Evolutionary conservation across 805 yeast genomes (phyloP).

Genomic region (Wickerhamiella domercqiae): DNA sequence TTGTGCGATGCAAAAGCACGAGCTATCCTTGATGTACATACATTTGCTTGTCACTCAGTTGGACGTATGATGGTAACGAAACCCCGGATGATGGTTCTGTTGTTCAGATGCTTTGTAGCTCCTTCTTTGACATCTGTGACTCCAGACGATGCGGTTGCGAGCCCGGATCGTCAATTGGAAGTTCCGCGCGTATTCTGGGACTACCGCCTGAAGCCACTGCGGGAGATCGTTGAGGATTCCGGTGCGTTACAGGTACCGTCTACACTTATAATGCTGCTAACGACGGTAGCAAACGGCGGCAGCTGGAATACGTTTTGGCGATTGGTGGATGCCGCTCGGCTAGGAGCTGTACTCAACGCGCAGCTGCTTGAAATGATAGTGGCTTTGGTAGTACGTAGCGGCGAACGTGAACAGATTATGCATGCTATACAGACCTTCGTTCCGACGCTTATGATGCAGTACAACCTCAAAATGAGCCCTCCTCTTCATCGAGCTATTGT

Average conservation of each 20-base stretch:
- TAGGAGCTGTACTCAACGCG: slow-evolving; percentile 10
- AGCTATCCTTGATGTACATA: slow-evolving; percentile 15
- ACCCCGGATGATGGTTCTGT: slow-evolving; percentile 15
- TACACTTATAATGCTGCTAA: slow-evolving; percentile 17
- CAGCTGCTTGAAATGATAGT: slow-evolving; percentile 16
- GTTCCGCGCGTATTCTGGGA: slow-evolving; percentile 8
- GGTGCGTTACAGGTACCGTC: slow-evolving; percentile 8
- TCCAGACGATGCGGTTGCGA: slow-evolving; percentile 13
- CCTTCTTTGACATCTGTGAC: slow-evolving; percentile 9
- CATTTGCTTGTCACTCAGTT: slow-evolving; percentile 15
- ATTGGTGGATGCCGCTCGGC: slow-evolving; percentile 15
- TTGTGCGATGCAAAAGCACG: slow-evolving; percentile 17
- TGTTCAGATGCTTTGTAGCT: slow-evolving; percentile 19
- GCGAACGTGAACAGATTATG: slow-evolving; percentile 16
- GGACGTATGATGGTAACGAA: slow-evolving; percentile 15
- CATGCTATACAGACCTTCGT: slow-evolving; percentile 15
- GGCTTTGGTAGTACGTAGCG: slow-evolving; percentile 21
- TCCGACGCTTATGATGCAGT: slow-evolving; percentile 11
- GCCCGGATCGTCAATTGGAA: slow-evolving; percentile 12
- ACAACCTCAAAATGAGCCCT: slow-evolving; percentile 7
- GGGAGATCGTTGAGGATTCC: slow-evolving; percentile 7
- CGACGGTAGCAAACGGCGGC: slow-evolving; percentile 19
- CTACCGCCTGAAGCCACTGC: slow-evolving; percentile 4
- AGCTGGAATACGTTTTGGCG: slow-evolving; percentile 22
- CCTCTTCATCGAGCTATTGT: slow-evolving; percentile 7